Evolutionary conservation across 495 filamentous ascomycete genomes (phyloP), one percentile per base, ranked within the genome.

Genomic region (Aspergillus olivimuriae): DNA sequence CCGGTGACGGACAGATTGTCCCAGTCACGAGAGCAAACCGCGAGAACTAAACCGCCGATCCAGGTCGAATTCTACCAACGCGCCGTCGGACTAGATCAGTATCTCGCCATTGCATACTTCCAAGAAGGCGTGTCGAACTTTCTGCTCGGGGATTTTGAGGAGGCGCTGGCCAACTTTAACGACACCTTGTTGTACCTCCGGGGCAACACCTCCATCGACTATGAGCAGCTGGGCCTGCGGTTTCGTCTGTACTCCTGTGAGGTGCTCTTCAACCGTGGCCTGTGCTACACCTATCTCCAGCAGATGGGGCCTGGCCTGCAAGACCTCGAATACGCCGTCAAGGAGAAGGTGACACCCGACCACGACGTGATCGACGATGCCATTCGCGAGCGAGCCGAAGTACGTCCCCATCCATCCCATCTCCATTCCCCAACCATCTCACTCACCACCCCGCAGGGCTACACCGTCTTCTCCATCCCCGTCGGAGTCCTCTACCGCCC

Each of bases 101-200:
- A 95, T 55, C 84, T 99, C 16, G 92, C 92, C 35, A 87, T 99
- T 38, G 94, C 92, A 21, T 99, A 96, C 61, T 99, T 99, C 66
- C 92, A 99, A 56, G 87, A 97, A 66, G 92, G 92, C 19, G 92
- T 99, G 1, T 97, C 94, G 26, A 99, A 97, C 64, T 99, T 99
- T 70, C 70, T 99, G 39, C 75, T 96, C 24, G 90, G 89, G 43
- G 94, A 99, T 61, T 99, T 96, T 60, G 90, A 96, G 56, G 94
- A 97, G 65, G 92, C 92, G 37, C 70, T 97, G 47, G 89, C 89
- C 40, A 97, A 99, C 69, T 99, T 99, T 78, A 99, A 99, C 66
- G 92, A 99, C 52, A 95, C 94, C 4, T 70, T 99, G 42, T 70
- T 95, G 22, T 97, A 96, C 63, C 81, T 99, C 41, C 81, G 92